Conservation (phyloP, 352 stramenopile genomes). For the Plasmopara muralis region DNA sequence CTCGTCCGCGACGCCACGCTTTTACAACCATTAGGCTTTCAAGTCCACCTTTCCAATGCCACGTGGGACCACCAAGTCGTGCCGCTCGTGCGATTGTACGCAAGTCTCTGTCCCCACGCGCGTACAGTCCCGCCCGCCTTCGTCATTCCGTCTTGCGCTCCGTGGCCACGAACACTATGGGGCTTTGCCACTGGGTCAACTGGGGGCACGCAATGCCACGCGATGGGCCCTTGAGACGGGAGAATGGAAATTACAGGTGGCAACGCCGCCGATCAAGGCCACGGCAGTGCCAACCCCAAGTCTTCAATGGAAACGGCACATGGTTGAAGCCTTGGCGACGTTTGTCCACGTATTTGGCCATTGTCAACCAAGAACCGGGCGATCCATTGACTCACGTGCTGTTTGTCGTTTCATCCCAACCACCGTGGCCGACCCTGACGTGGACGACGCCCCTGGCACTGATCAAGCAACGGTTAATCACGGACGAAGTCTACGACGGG, state of each 20-base stretch:
- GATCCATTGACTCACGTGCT: conserved; percentile 3
- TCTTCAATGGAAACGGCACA: conserved; percentile 13
- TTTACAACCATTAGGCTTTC: conserved; percentile 18
- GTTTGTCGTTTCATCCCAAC: conserved; percentile 20
- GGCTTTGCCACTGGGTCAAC: conserved; percentile 16
- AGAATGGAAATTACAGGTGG: conserved; percentile 10
- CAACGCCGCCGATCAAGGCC: not conserved
- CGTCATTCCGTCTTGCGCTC: conserved; percentile 14
- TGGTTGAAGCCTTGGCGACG: conserved; percentile 18
- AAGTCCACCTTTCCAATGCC: conserved; percentile 15
- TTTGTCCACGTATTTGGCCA: conserved; percentile 23
- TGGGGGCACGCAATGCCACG: conserved; percentile 10
- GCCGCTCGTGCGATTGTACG: conserved; percentile 21
- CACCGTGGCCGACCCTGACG: conserved; percentile 17
- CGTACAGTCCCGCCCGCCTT: conserved; percentile 10
- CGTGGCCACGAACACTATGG: conserved; percentile 23
- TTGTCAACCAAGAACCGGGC: conserved; percentile 10
- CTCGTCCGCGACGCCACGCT: conserved; percentile 14
- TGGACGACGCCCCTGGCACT: conserved; percentile 22
- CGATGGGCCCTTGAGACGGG: conserved; percentile 8
- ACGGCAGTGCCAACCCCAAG: conserved; percentile 6
- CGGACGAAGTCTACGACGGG: conserved; percentile 18
- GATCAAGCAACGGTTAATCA: conserved; percentile 17
- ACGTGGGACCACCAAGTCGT: conserved; percentile 19
- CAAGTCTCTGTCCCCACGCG: conserved; percentile 9